phyloP scores from a whole-genome alignment of 129 eudicot species.

The Tagetes patula region DNA sequence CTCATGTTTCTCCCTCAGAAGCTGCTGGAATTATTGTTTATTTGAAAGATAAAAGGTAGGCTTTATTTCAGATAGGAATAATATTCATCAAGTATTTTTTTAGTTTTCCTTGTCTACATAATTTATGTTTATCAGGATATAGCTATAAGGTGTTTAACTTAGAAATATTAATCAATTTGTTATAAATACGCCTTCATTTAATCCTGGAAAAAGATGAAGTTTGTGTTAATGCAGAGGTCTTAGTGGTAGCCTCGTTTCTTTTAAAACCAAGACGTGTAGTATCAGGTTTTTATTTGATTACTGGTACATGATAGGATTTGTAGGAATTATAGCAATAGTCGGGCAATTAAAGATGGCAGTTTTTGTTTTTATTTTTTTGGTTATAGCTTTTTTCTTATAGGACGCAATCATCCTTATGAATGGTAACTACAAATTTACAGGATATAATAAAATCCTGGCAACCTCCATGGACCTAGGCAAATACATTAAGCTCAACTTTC shows the following conservation, averaged over 20 bases:
- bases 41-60: conserved; percentile 73
- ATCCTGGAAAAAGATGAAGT: neutral
- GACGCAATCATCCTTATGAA: neutral
- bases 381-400: neutral
- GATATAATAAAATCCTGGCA: neutral
- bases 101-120: neutral
- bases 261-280: neutral
- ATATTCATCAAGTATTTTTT: neutral
- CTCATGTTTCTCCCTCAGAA: conserved; percentile 74
- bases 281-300: neutral
- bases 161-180: neutral
- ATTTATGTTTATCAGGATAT: neutral
- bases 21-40: conserved; percentile 71
- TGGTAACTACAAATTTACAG: neutral
- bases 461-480: neutral
- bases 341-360: neutral
- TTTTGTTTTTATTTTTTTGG: neutral
- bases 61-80: neutral
- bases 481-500: neutral
- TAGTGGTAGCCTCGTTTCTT: neutral
- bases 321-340: neutral
- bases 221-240: neutral
- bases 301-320: neutral
- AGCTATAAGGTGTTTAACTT: neutral
- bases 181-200: neutral